Evolutionary conservation across 2,329 filamentous ascomycete genomes (phyloP).

Genomic region (Nannizziopsis barbatae): DNA sequence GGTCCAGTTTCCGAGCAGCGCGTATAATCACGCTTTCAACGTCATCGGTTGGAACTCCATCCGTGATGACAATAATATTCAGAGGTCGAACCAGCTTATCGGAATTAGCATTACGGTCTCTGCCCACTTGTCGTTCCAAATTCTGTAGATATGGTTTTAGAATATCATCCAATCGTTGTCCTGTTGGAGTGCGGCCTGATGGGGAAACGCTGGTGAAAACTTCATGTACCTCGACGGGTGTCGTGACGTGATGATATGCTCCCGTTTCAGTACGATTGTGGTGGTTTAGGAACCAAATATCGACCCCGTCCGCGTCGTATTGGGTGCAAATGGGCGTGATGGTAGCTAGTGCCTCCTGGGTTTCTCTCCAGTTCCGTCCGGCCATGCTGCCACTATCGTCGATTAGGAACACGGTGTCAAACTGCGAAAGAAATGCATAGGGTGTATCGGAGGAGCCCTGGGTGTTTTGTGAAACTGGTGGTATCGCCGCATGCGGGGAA

Average conservation of each 20-base stretch:
- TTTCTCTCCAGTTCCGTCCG: constrained; percentile 65
- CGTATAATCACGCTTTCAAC: constrained; percentile 57
- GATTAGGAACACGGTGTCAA: constrained; percentile 83
- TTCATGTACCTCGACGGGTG: constrained; percentile 46
- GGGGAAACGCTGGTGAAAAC: constrained; percentile 64
- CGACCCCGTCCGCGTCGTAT: constrained; percentile 74
- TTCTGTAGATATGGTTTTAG: constrained; percentile 58
- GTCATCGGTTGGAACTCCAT: constrained; percentile 72
- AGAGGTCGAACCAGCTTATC: constrained; percentile 54
- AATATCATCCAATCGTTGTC: constrained; percentile 58
- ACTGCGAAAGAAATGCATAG: constrained; percentile 63
- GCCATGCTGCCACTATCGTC: constrained; percentile 88
- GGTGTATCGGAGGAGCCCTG: constrained; percentile 44
- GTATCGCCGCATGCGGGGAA: not conserved
- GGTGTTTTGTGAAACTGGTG: not conserved
- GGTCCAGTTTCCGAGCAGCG: constrained; percentile 54
- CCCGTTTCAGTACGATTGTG: constrained; percentile 33
- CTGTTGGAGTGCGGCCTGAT: constrained; percentile 60
- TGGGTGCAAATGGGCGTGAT: constrained; percentile 73
- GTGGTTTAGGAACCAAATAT: constrained; percentile 83
- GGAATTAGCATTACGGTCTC: constrained; percentile 16
- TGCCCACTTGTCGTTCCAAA: constrained; percentile 35
- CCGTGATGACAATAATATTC: constrained; percentile 88
- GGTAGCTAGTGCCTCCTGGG: constrained; percentile 53
- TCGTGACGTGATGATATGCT: constrained; percentile 55